Base-by-base conservation (phyloP, 495 filamentous ascomycete genomes). In the Durotheca rogersii region DNA sequence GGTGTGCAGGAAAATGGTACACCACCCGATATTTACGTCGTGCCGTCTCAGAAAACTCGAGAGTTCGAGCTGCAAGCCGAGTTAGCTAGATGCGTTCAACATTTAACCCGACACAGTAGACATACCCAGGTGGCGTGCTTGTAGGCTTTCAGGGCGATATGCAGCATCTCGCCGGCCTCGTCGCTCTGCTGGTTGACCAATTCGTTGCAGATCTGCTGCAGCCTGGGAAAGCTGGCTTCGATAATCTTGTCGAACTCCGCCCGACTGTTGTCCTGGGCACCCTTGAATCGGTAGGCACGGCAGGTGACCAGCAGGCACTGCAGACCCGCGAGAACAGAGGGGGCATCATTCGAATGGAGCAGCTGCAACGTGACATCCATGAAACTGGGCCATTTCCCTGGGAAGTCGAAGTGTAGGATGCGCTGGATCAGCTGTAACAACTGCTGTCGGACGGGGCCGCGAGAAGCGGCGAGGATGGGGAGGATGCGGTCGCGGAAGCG, bases 111-210 rank as follows among this genome's bases (percentile, higher is more conserved):
- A n/a, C n/a, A 38, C 9, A 14, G 11, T 35, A 46, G 43, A 84
- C 89, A 44, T 75, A 96, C 91, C 74, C 91, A 98, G 48, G 92
- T 94, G 30, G 92, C 88, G 71, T 98, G 94, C 72, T 98, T 98
- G 69, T 91, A 97, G 5, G 88, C 83, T 74, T 98, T 98, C 64
- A 97, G 81, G 23, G 91, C 86, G 45, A 93, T 86, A 48, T 93
- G 87, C 48, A 98, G 77, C 88, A 97, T 97, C 73, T 96, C 93
- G 38, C 88, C 93, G 37, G 93, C 93, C 69, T 97, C 94, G 55
- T 90, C 68, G 61, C 87, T 94, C 53, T 83, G 85, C 73, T 97
- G 90, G 57, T 89, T 86, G 37, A 95, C 89, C 55, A 97, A 73
- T 66, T 83, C 82, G 59, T 85, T 87, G 43, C 92, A 92, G 61